These are phyloP conservation scores for Schizosaccharomyces osmophilus DNA, from an alignment of 805 yeast species.

Conservation along the genomic window DNA sequence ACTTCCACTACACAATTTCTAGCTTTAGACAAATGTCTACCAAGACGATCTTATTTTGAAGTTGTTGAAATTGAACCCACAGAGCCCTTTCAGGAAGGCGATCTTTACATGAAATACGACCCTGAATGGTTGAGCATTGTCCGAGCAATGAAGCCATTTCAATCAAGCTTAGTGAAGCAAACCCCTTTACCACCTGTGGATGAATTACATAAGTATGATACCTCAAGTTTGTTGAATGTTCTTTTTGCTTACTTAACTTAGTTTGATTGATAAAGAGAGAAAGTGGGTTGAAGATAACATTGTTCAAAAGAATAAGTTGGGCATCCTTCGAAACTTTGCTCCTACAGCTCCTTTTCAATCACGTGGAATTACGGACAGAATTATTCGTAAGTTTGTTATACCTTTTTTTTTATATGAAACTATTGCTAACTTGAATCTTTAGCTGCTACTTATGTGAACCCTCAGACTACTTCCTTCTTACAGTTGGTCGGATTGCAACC, in stretches of 20 bases:
- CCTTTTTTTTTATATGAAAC: background rate
- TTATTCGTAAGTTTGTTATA: background rate
- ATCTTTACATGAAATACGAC: conserved; percentile 10
- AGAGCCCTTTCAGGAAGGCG: background rate
- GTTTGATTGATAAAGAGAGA: conserved; percentile 7
- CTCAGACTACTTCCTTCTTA: background rate
- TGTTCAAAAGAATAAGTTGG: conserved; percentile 8
- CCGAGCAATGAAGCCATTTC: conserved; percentile 10
- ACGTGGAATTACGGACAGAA: background rate
- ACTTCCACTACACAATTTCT: conserved; percentile 25
- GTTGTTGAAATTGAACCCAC: conserved; percentile 11
- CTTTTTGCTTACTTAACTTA: background rate
- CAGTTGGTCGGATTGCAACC: background rate
- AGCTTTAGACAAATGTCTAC: conserved; percentile 69
- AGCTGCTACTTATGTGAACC: background rate
- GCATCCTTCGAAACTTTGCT: conserved; percentile 12
- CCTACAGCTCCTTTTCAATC: conserved; percentile 6
- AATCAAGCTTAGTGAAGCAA: conserved; percentile 3
- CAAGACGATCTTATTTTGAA: conserved; percentile 34
- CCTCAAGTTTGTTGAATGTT: background rate
- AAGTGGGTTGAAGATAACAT: conserved; percentile 14
- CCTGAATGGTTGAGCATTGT: conserved; percentile 18
- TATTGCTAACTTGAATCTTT: background rate
- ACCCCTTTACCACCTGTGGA: conserved; percentile 2
- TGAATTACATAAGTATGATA: background rate